A percentile compares a stretch with the other conserved stretches of the same genome.
phyloP scores from a whole-genome alignment of 768 basidiomycete genomes.

The Imleria badia region DNA sequence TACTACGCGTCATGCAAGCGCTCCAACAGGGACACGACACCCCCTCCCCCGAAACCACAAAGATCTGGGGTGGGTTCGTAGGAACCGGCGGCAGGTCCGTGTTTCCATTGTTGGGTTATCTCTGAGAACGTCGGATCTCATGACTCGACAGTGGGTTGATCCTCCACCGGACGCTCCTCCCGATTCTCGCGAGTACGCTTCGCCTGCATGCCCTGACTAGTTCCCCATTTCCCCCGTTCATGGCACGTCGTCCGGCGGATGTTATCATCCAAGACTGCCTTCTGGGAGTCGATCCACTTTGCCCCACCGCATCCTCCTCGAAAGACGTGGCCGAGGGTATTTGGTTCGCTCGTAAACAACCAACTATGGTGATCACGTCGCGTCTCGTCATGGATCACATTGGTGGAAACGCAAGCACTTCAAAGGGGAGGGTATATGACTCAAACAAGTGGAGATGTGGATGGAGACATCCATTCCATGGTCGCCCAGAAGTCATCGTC shows the following conservation, averaged over 20 bases:
- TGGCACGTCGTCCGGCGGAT: conserved; percentile 36
- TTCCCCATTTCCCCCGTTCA: conserved; percentile 29
- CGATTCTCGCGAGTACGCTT: conserved; percentile 34
- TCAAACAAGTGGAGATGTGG: conserved; percentile 42
- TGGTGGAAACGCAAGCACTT: conserved; percentile 39
- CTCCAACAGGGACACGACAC: conserved; percentile 23
- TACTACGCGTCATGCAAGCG: conserved; percentile 33
- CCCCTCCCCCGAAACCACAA: conserved; percentile 12
- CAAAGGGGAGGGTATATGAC: conserved; percentile 28
- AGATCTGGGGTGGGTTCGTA: conserved; percentile 38
- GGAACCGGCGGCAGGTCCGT: conserved; percentile 42
- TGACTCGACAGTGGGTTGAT: conserved; percentile 37
- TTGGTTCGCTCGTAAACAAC: conserved; percentile 15
- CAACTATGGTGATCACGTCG: conserved; percentile 40
- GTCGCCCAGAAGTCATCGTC: conserved; percentile 35
- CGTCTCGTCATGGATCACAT: conserved; percentile 44
- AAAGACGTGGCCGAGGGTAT: neutral
- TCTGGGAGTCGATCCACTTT: conserved; percentile 38
- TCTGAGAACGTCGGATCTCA: neutral
- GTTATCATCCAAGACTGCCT: conserved; percentile 44
- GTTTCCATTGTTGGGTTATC: neutral
- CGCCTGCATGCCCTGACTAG: conserved; percentile 30
- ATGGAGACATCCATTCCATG: conserved; percentile 48
- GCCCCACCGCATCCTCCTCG: conserved; percentile 24
- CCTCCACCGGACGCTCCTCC: conserved; percentile 36